Evolutionary conservation across 148 eudicot species (phyloP).

Genomic region (Rhododendron griersonianum): DNA sequence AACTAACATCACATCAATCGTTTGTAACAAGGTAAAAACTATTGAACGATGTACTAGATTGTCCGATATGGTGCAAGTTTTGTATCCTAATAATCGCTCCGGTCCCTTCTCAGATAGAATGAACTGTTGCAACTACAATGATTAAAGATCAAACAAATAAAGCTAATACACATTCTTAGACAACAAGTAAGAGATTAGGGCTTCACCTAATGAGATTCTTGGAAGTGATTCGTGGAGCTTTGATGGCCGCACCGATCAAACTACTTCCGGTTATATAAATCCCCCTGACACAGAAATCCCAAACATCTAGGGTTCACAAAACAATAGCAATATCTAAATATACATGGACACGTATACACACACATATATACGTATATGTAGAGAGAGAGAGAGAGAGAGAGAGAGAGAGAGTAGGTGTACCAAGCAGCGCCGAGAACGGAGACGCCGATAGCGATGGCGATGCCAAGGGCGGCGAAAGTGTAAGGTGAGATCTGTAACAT

Average conservation of each 20-base stretch:
- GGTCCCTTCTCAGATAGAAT: not conserved
- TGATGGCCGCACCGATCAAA: slow-evolving; percentile 96
- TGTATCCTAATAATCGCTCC: not conserved
- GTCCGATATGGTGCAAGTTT: not conserved
- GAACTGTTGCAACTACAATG: not conserved
- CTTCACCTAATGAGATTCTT: slow-evolving; percentile 89
- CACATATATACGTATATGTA: no score
- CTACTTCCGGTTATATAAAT: slow-evolving; percentile 97
- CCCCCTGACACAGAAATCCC: slow-evolving; percentile 48
- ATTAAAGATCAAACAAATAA: not conserved
- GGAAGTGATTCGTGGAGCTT: slow-evolving; percentile 97
- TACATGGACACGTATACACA: not conserved
- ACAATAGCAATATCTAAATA: not conserved
- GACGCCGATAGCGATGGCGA: slow-evolving; percentile 89
- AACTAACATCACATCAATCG: not conserved
- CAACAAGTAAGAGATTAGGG: not conserved
- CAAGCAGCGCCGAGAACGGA: slow-evolving; percentile 98
- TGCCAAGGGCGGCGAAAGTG: slow-evolving; percentile 84
- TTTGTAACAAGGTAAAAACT: not conserved
- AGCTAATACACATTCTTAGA: not conserved
- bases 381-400: not conserved
- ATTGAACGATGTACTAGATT: not conserved
- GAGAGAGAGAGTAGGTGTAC: slow-evolving; percentile 20
- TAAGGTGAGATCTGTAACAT: slow-evolving; percentile 87
- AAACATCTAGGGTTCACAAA: not conserved